Conservation (phyloP, 2,329 filamentous ascomycete species). For the Talaromyces piceae region DNA sequence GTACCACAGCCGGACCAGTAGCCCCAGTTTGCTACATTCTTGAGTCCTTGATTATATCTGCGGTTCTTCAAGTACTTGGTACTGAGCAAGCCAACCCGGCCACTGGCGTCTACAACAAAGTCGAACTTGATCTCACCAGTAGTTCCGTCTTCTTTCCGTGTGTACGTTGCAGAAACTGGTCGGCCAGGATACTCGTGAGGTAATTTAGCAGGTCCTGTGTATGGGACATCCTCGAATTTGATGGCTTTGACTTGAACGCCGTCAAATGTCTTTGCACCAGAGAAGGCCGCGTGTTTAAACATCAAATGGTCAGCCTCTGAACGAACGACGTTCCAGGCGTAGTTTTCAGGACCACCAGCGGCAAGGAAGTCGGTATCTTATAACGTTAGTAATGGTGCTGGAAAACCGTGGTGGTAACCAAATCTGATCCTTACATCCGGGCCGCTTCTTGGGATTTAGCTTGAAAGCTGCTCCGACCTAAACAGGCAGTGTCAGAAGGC, state of each 20-base stretch:
- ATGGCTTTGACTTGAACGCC: conserved; percentile 26
- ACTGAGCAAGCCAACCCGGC: conserved; percentile 38
- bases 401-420: background rate
- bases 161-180: background rate
- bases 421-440: background rate
- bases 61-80: conserved; percentile 24
- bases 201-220: background rate
- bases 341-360: conserved; percentile 23
- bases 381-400: background rate
- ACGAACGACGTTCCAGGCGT: conserved; percentile 41
- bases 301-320: conserved; percentile 42
- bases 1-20: background rate
- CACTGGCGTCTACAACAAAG: conserved; percentile 45
- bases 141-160: conserved; percentile 19
- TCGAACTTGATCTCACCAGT: conserved; percentile 39
- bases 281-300: conserved; percentile 35
- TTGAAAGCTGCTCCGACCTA: background rate
- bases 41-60: background rate
- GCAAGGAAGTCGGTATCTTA: conserved; percentile 39
- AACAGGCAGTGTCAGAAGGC: too few species aligned
- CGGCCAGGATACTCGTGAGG: background rate
- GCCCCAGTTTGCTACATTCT: background rate
- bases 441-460: background rate
- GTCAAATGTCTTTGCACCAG: conserved; percentile 38
- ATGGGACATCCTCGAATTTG: background rate